Percentiles rank a stretch among this genome's conserved stretches.
phyloP scores from a whole-genome alignment of 441 rosid genomes.

The Populus tomentosa region DNA sequence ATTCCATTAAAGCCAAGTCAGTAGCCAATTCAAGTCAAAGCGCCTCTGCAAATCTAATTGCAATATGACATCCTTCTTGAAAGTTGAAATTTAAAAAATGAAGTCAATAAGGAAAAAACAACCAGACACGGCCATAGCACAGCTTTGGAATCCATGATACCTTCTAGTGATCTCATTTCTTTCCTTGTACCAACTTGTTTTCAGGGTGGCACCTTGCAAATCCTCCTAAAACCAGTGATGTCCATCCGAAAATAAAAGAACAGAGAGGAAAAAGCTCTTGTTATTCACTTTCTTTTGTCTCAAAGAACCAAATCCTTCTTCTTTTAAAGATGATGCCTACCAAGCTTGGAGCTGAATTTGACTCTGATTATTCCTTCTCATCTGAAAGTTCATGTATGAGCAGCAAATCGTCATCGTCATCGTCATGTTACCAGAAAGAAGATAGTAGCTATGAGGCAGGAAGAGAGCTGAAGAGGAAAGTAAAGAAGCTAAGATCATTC shows the following conservation, averaged over 20 bases:
- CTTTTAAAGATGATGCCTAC: conserved; percentile 13
- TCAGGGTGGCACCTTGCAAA: background rate
- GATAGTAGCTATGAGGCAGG: conserved; percentile 18
- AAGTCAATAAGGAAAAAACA: background rate
- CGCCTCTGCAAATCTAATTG: background rate
- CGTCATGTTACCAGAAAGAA: conserved; percentile 18
- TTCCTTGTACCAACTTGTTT: background rate
- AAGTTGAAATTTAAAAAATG: background rate
- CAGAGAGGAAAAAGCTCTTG: background rate
- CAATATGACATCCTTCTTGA: background rate
- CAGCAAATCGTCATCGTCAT: conserved; percentile 15
- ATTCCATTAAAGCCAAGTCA: conserved; percentile 11
- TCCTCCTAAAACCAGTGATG: background rate
- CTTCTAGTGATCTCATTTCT: background rate
- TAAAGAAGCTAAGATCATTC: conserved; percentile 50
- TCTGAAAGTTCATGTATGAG: conserved; percentile 25
- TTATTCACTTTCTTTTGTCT: background rate
- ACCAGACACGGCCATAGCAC: conserved; percentile 5
- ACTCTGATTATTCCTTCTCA: conserved; percentile 19
- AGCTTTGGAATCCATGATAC: background rate
- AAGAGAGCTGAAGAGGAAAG: conserved; percentile 27
- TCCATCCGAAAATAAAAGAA: background rate
- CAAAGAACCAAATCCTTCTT: background rate
- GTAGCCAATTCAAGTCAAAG: conserved; percentile 8
- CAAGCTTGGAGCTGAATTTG: conserved; percentile 26